Conservation (phyloP, 2,329 filamentous ascomycete species). For the Monosporascus sp. region DNA sequence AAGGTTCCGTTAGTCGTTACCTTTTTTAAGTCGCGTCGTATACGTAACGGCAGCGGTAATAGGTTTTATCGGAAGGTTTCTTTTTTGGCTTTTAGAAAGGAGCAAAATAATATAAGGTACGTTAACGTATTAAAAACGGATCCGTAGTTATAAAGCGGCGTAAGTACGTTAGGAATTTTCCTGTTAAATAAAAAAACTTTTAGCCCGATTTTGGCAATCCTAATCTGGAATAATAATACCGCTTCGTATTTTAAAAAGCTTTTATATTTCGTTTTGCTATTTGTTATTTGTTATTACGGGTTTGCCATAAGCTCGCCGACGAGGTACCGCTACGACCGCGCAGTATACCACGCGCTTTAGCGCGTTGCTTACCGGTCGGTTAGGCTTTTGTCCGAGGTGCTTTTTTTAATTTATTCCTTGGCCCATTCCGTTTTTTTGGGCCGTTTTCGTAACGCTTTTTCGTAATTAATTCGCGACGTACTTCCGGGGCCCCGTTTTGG, state of each 20-base stretch:
- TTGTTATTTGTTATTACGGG: background rate
- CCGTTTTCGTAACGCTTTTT: background rate
- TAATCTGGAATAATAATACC: background rate
- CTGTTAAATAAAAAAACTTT: background rate
- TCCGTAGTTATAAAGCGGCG: background rate
- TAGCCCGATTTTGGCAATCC: background rate
- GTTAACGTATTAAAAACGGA: background rate
- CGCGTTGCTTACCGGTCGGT: background rate
- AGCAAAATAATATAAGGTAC: background rate
- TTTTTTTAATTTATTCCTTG: background rate
- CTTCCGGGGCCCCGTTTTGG: background rate
- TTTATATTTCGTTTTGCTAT: background rate
- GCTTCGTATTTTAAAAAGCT: background rate
- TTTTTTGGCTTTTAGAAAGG: background rate
- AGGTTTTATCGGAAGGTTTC: background rate
- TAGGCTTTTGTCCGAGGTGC: background rate
- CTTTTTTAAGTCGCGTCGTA: no score
- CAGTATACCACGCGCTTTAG: background rate
- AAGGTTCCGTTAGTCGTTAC: no score
- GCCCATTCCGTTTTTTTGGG: background rate
- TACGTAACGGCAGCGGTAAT: background rate
- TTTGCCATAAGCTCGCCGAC: background rate
- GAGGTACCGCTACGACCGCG: background rate
- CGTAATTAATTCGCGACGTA: background rate
- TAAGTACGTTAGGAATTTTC: background rate